These are phyloP conservation scores for Xylaria grammica DNA, from an alignment of 495 filamentous ascomycete genomes.

Conservation along the genomic window DNA sequence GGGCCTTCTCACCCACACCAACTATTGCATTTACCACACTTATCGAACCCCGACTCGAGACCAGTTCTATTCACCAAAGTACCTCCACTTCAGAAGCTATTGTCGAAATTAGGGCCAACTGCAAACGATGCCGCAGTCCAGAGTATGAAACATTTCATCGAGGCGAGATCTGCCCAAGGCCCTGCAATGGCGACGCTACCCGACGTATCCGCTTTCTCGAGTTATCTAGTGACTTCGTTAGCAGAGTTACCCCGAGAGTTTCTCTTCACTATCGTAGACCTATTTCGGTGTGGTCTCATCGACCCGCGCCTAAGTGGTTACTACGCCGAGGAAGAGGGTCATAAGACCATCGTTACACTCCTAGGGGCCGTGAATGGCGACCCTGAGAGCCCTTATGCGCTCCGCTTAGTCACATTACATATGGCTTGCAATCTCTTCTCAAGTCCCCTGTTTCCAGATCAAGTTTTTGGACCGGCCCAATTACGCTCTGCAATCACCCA, in stretches of 20 bases:
- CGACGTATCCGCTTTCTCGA: slow-evolving; percentile 58
- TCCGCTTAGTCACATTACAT: slow-evolving; percentile 79
- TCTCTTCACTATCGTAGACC: slow-evolving; percentile 81
- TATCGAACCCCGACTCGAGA: slow-evolving; percentile 65
- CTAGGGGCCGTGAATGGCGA: slow-evolving; percentile 62
- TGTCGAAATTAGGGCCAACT: slow-evolving; percentile 70
- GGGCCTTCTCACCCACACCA: slow-evolving; percentile 75
- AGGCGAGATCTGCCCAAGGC: slow-evolving; percentile 55
- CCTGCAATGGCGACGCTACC: slow-evolving; percentile 66
- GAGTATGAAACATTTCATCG: slow-evolving; percentile 69
- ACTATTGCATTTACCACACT: slow-evolving; percentile 68
- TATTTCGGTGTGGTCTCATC: slow-evolving; percentile 75
- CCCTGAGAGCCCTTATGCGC: slow-evolving; percentile 69
- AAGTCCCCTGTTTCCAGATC: slow-evolving; percentile 58
- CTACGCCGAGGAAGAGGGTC: slow-evolving; percentile 75
- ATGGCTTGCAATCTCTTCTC: slow-evolving; percentile 68
- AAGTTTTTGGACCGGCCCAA: slow-evolving; percentile 44
- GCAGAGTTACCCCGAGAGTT: slow-evolving; percentile 58
- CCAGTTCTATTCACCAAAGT: slow-evolving; percentile 77
- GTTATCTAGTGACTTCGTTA: slow-evolving; percentile 57
- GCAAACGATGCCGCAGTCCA: slow-evolving; percentile 59
- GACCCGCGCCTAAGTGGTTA: slow-evolving; percentile 87
- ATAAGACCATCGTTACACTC: slow-evolving; percentile 67
- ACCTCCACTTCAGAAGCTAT: slow-evolving; percentile 83
- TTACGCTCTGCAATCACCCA: slow-evolving; percentile 48